Evolutionary conservation across 1,284 basidiomycete species (phyloP).

Genomic region (Pseudozyma hubeiensis): DNA sequence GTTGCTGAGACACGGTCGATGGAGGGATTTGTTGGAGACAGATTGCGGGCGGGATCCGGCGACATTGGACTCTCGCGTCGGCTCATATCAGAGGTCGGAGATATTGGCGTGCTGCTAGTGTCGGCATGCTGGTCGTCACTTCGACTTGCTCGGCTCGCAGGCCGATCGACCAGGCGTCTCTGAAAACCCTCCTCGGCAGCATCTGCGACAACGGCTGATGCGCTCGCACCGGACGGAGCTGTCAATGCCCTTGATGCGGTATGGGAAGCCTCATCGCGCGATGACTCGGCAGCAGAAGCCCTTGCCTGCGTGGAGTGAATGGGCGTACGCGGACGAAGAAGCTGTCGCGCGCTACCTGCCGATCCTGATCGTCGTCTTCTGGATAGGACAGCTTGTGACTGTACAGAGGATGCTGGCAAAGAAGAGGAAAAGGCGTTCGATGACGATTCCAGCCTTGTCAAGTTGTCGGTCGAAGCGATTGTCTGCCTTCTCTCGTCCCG

Average conservation of each 20-base stretch:
- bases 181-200: too few species aligned
- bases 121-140: conserved; percentile 3
- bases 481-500: conserved; percentile 33
- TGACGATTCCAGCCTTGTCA: neutral
- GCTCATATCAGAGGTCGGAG: conserved; percentile 30
- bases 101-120: conserved; percentile 13
- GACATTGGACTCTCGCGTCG: conserved; percentile 19
- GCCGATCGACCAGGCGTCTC: too few species aligned
- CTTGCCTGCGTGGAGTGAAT: conserved; percentile 10
- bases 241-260: neutral
- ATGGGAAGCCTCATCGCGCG: neutral
- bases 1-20: neutral
- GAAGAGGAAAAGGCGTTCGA: conserved; percentile 5
- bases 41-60: neutral
- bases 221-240: too few species aligned
- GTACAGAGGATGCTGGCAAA: conserved; percentile 14
- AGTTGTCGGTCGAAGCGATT: conserved; percentile 8
- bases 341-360: conserved; percentile 32
- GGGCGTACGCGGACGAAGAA: conserved; percentile 31
- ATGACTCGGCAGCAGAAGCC: neutral
- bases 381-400: conserved; percentile 20
- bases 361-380: conserved; percentile 27
- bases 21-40: neutral
- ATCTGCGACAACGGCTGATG: neutral
- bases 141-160: too few species aligned